Percentiles rank a stretch among this genome's conserved stretches.
phyloP scores from a whole-genome alignment of 345 rosid genomes.

The Carallia pectinifolia region DNA sequence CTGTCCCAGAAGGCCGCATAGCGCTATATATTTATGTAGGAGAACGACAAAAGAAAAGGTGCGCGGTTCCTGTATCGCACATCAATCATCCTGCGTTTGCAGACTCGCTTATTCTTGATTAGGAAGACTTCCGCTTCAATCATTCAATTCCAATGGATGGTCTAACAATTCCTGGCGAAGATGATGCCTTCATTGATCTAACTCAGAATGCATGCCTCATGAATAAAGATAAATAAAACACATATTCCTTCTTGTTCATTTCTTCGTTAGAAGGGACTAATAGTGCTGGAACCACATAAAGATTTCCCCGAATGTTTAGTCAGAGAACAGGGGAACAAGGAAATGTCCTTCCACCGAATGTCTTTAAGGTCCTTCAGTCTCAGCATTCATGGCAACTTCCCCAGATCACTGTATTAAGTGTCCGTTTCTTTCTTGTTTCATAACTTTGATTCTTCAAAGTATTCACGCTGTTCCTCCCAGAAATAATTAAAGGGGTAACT shows the following conservation, averaged over 20 bases:
- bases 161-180: constrained; percentile 19
- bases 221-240: background rate
- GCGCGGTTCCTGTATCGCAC: constrained; percentile 10
- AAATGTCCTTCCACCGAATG: too few relatives aligned
- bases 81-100: constrained; percentile 4
- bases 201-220: background rate
- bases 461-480: too few relatives aligned
- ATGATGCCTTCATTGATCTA: constrained; percentile 6
- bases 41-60: constrained; percentile 9
- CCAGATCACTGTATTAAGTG: too few relatives aligned
- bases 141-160: constrained; percentile 22
- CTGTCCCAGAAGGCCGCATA: constrained; percentile 9
- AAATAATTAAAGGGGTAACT: too few relatives aligned
- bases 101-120: constrained; percentile 3
- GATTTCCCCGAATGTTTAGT: too few relatives aligned
- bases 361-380: too few relatives aligned
- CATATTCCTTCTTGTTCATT: background rate
- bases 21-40: constrained; percentile 11
- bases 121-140: constrained; percentile 19
- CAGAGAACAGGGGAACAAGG: too few relatives aligned
- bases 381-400: too few relatives aligned
- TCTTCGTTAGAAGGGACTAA: too few relatives aligned
- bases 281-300: too few relatives aligned
- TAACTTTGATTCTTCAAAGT: too few relatives aligned
- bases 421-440: too few relatives aligned